A percentile compares a stretch with the other conserved stretches of the same genome.
Evolutionary conservation across 1,284 basidiomycete genomes (phyloP).

Genomic region (Ceratobasidium sp.): DNA sequence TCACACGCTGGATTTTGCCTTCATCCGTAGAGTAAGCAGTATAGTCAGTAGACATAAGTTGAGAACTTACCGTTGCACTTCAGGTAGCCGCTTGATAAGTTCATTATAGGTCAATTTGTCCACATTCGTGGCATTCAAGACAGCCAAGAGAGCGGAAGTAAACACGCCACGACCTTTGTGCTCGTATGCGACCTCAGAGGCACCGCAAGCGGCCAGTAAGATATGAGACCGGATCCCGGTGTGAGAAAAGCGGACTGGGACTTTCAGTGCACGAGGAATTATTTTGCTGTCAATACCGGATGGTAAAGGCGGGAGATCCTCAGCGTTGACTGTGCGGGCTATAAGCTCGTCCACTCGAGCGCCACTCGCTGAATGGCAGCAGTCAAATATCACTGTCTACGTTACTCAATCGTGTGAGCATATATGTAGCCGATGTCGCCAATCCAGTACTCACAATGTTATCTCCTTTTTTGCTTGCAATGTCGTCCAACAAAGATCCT

Average conservation of each 20-base stretch:
- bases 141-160: constrained; percentile 66
- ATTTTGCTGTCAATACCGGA: background rate
- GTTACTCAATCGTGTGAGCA: too few relatives aligned
- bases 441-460: constrained; percentile 2
- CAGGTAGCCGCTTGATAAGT: constrained; percentile 55
- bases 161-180: constrained; percentile 68
- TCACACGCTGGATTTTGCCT: too few relatives aligned
- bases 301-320: background rate
- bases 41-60: too few relatives aligned
- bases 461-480: background rate
- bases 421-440: too few relatives aligned
- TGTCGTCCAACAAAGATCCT: background rate
- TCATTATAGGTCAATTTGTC: constrained; percentile 67
- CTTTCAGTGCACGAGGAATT: background rate
- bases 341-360: background rate
- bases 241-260: constrained; percentile 65
- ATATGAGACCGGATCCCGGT: constrained; percentile 62
- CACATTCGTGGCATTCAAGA: constrained; percentile 62
- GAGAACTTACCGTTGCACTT: too few relatives aligned
- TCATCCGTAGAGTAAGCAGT: too few relatives aligned
- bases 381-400: constrained; percentile 34
- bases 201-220: constrained; percentile 68
- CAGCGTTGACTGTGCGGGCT: background rate
- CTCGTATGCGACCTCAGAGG: constrained; percentile 68
- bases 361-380: constrained; percentile 10